Evolutionary conservation across 345 rosid genomes (phyloP).

Genomic region (Salix dunnii): DNA sequence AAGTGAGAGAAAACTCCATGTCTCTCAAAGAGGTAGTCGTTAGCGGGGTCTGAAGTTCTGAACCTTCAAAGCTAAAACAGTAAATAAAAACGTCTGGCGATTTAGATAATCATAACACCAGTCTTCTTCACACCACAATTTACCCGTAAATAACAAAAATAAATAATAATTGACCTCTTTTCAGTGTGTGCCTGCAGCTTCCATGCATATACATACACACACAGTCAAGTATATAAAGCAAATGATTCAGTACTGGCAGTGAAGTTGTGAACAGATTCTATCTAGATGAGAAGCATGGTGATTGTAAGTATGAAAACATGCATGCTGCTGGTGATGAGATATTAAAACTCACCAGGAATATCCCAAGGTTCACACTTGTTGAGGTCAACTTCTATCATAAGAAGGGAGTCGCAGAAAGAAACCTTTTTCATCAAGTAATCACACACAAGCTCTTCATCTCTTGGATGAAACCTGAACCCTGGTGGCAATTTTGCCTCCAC

Average conservation of each 20-base stretch:
- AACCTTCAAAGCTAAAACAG: neutral
- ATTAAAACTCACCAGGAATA: slow-evolving; percentile 60
- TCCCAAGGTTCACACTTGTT: slow-evolving; percentile 98
- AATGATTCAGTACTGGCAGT: neutral
- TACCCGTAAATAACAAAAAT: neutral
- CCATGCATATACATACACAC: too few species aligned
- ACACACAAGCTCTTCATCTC: slow-evolving; percentile 85
- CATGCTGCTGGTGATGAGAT: neutral
- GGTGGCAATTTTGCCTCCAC: slow-evolving; percentile 63
- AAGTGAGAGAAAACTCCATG: neutral
- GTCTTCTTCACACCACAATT: neutral
- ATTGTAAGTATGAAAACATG: neutral
- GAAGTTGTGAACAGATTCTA: neutral
- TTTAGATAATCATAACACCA: neutral
- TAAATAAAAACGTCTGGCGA: neutral
- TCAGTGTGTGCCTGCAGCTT: neutral
- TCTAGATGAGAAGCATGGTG: neutral
- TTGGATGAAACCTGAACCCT: slow-evolving; percentile 89
- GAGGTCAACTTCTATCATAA: slow-evolving; percentile 76
- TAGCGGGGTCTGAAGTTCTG: neutral
- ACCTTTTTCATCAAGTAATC: slow-evolving; percentile 73
- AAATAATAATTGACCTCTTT: neutral
- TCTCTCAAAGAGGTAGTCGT: neutral
- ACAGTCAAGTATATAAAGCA: neutral
- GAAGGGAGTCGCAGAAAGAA: slow-evolving; percentile 26